Base-by-base conservation (phyloP, 805 yeast genomes). In the Candida sithepensis region DNA sequence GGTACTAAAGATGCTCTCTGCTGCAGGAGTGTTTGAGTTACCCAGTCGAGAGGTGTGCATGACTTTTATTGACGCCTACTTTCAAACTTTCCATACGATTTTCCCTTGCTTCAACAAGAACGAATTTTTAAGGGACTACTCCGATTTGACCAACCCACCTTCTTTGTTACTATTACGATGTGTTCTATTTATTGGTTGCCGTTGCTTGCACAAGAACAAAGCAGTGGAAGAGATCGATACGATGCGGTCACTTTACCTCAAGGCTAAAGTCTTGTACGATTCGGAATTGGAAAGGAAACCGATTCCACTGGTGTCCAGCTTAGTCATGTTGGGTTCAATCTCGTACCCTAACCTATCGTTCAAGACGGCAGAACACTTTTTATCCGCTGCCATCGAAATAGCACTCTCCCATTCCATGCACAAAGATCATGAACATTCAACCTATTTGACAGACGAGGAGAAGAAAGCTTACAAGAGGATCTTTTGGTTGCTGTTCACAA, bases 361-460 rank as follows among this genome's bases (percentile, higher is more conserved):
- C 4, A 21, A 24, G 14, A 36, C 45, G 4, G 45, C 45, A 18
- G 45, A 42, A 24, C 21, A 20, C 19, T 36, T 23, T 23, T n/a
- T 83, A 3, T 70, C 84, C 33, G 78, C 81, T 3, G 89, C 86
- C 1, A 71, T 83, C 36, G 74, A 79, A 9, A 70, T 82, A 47
- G 88, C 88, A 4, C 88, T 83, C 58, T 84, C 86, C 6, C 76
- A 77, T 58, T 88, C 89, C 4, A 69, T 84, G 56, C 89, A 84
- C 59, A 70, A 88, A 54, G 77, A 56, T 45, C 48, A 47, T n/a
- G 37, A 23, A 3, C 8, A 16, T 13, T 21, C 41, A 6, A 34
- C 16, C 6, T 21, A 13, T 7, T 16, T 54, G 6, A n/a, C 54
- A 3, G 23, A 20, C 12, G 16, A 43, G 13, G 56, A 52, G 16